Conservation (phyloP, 768 basidiomycete genomes). For the Psilocybe azurescens region DNA sequence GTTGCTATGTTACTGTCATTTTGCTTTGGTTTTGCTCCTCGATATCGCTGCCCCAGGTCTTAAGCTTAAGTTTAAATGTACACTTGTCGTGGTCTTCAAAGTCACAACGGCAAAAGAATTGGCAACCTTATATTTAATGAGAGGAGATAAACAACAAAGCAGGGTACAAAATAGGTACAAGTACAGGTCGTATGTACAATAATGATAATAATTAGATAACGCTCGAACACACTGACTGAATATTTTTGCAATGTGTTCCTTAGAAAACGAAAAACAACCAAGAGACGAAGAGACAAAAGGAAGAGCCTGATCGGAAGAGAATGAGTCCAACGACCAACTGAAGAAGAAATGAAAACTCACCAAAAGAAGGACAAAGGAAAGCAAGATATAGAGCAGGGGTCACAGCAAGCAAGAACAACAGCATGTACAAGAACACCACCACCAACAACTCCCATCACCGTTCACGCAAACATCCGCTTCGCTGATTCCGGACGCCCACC, state of each 20-base stretch:
- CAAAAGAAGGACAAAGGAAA: neutral
- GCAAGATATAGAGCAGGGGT: neutral
- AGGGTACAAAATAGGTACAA: neutral
- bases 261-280: neutral
- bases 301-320: neutral
- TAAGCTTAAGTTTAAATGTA: neutral
- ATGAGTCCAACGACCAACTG: neutral
- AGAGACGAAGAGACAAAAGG: neutral
- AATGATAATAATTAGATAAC: neutral
- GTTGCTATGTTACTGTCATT: too few relatives aligned
- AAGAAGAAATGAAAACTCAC: neutral
- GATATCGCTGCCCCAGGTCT: too few relatives aligned
- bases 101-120: neutral
- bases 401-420: neutral
- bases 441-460: neutral
- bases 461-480: conserved; percentile 26
- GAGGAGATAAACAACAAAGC: neutral
- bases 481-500: conserved; percentile 23
- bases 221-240: neutral
- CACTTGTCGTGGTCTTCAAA: neutral
- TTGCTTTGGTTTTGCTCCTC: too few relatives aligned
- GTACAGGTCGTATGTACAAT: neutral
- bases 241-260: neutral
- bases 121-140: neutral
- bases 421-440: neutral